Evolutionary conservation across 306 rosid species (phyloP).

Genomic region (Abrus pulchellus): DNA sequence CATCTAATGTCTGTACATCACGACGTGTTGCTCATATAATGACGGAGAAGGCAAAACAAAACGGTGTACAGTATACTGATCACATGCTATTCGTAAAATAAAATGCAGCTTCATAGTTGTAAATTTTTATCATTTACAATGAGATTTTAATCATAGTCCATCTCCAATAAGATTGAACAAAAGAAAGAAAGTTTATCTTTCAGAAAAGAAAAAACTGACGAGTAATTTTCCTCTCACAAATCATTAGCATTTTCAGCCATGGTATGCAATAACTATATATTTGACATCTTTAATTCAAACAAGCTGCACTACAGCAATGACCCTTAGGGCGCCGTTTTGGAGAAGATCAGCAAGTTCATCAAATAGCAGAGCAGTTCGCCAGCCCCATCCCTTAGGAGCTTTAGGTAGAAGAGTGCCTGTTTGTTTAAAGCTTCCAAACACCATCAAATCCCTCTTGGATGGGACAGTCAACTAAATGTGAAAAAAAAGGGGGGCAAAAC

Average conservation of each 20-base stretch:
- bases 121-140: slow-evolving; percentile 47
- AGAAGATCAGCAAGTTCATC: slow-evolving; percentile 92
- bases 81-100: slow-evolving; percentile 36
- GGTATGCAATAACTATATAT: slow-evolving; percentile 1
- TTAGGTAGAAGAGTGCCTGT: slow-evolving; percentile 96
- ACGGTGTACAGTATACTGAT: slow-evolving; percentile 31
- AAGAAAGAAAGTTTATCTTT: slow-evolving; percentile 28
- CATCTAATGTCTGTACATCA: slow-evolving; percentile 21
- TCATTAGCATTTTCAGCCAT: slow-evolving; percentile 23
- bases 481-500: slow-evolving; percentile 25
- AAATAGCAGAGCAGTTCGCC: slow-evolving; percentile 93
- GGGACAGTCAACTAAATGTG: slow-evolving; percentile 82
- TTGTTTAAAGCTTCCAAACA: slow-evolving; percentile 90
- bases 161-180: slow-evolving; percentile 41
- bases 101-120: slow-evolving; percentile 37
- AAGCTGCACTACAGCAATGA: slow-evolving; percentile 93
- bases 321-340: slow-evolving; percentile 88
- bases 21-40: slow-evolving; percentile 16
- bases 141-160: slow-evolving; percentile 48
- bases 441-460: slow-evolving; percentile 92
- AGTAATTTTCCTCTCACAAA: slow-evolving; percentile 35
- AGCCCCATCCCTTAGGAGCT: slow-evolving; percentile 99
- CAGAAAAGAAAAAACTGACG: slow-evolving; percentile 1
- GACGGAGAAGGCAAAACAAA: slow-evolving; percentile 16
- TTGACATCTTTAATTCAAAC: slow-evolving; percentile 57